Conservation (phyloP, 2,329 filamentous ascomycete species). For the Fusarium penzigii region DNA sequence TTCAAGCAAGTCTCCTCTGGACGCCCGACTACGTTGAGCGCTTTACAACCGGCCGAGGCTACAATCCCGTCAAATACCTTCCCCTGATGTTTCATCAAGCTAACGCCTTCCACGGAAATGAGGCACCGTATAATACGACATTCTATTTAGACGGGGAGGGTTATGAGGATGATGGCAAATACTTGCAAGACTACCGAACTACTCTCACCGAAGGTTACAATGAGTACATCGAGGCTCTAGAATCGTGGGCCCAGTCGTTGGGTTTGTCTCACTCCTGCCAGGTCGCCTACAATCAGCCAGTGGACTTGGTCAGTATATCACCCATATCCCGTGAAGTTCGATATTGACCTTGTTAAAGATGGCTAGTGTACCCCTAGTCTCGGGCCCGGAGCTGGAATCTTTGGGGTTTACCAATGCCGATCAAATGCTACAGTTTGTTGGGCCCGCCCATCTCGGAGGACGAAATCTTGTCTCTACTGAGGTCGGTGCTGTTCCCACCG, state of each 20-base stretch:
- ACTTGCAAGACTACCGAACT: background rate
- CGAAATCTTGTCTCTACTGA: background rate
- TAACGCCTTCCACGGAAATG: background rate
- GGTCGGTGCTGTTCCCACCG: background rate
- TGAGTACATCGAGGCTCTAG: background rate
- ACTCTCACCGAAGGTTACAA: background rate
- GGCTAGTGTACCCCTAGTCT: conserved; percentile 34
- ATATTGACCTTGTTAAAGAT: background rate
- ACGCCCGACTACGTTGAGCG: background rate
- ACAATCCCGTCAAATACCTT: background rate
- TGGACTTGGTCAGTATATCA: background rate
- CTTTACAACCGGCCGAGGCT: background rate
- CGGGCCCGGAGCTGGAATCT: conserved; percentile 43
- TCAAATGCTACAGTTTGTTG: conserved; percentile 40
- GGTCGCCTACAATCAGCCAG: background rate
- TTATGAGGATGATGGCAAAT: background rate
- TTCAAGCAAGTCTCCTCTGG: background rate
- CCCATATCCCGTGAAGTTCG: too few species aligned
- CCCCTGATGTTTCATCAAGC: background rate
- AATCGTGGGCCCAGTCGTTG: background rate
- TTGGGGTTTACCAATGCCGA: conserved; percentile 40
- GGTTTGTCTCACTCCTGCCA: background rate
- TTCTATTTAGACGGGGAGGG: background rate
- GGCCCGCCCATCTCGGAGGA: conserved; percentile 40
- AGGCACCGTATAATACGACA: background rate